These are phyloP conservation scores for Penicillium sp. DNA, from an alignment of 2,329 filamentous ascomycete species.

Conservation along the genomic window DNA sequence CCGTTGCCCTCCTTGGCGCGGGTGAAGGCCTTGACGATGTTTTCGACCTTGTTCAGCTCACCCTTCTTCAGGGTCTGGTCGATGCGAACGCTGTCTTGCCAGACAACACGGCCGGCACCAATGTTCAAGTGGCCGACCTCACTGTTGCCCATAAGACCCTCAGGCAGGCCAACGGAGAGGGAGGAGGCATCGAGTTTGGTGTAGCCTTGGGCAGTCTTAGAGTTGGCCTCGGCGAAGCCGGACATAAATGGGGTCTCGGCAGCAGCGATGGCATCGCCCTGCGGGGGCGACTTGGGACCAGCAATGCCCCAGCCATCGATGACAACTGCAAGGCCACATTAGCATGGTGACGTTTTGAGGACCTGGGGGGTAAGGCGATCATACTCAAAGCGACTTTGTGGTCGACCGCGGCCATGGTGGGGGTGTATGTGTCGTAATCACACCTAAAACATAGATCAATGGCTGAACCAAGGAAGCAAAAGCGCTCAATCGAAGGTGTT, in stretches of 20 bases:
- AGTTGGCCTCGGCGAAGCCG: conserved; percentile 64
- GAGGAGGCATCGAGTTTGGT: conserved; percentile 94
- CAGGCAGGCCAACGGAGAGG: conserved; percentile 88
- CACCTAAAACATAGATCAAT: conserved; percentile 22
- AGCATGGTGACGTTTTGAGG: conserved; percentile 21
- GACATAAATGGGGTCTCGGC: conserved; percentile 96
- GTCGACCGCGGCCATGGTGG: conserved; percentile 63
- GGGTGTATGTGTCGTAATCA: conserved; percentile 19
- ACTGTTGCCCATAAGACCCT: conserved; percentile 98
- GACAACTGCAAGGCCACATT: conserved; percentile 64
- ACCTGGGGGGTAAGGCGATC: conserved; percentile 37
- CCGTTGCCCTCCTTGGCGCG: conserved; percentile 83
- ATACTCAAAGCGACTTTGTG: conserved; percentile 67
- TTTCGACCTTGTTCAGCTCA: conserved; percentile 71
- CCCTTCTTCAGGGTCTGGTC: conserved; percentile 86
- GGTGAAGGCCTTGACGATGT: conserved; percentile 74
- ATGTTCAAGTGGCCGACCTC: conserved; percentile 99
- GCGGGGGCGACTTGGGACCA: conserved; percentile 71
- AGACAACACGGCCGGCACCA: conserved; percentile 92
- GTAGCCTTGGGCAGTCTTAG: conserved; percentile 76
- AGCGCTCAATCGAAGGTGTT: conserved; percentile 1
- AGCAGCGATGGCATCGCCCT: conserved; percentile 93
- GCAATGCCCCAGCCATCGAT: conserved; percentile 98
- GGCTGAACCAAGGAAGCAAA: conserved; percentile 9
- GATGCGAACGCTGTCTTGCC: conserved; percentile 97